Evolutionary conservation across 108 stramenopile species (phyloP).

Genomic region (Seminavis robusta): DNA sequence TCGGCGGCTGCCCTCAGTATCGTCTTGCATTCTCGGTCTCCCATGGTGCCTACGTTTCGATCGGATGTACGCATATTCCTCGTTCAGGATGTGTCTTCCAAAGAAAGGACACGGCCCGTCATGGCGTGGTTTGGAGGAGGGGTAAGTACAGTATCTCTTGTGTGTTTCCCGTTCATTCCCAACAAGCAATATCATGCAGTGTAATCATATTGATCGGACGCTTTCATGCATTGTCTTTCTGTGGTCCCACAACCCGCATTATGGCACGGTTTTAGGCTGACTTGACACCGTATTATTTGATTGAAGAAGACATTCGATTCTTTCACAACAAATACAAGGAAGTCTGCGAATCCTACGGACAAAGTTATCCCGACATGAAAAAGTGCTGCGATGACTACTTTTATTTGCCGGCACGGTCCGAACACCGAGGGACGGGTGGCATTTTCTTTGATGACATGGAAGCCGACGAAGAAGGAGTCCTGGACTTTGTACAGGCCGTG

Average conservation of each 20-base stretch:
- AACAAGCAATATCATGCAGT: too few species aligned
- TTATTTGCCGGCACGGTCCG: constrained; percentile 84
- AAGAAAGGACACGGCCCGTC: not conserved
- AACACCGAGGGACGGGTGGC: constrained; percentile 94
- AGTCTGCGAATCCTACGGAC: constrained; percentile 52
- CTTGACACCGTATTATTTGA: constrained; percentile 89
- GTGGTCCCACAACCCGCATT: too few species aligned
- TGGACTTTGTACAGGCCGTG: constrained; percentile 71
- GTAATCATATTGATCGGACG: too few species aligned
- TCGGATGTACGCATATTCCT: constrained; percentile 87
- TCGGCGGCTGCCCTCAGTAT: constrained; percentile 89
- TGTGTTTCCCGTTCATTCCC: too few species aligned
- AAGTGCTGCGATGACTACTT: constrained; percentile 90
- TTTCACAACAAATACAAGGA: constrained; percentile 68
- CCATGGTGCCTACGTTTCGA: constrained; percentile 84
- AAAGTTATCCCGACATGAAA: constrained; percentile 67
- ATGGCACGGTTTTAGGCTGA: constrained; percentile 82
- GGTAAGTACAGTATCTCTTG: too few species aligned
- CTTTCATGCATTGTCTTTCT: too few species aligned
- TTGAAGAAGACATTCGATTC: constrained; percentile 74
- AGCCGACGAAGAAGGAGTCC: constrained; percentile 26
- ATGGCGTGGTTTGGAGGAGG: constrained; percentile 45
- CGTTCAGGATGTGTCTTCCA: constrained; percentile 24
- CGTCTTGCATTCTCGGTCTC: constrained; percentile 78
- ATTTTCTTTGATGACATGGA: constrained; percentile 94